Base-by-base conservation (phyloP, 345 rosid genomes). In the Salix koriyanagi region DNA sequence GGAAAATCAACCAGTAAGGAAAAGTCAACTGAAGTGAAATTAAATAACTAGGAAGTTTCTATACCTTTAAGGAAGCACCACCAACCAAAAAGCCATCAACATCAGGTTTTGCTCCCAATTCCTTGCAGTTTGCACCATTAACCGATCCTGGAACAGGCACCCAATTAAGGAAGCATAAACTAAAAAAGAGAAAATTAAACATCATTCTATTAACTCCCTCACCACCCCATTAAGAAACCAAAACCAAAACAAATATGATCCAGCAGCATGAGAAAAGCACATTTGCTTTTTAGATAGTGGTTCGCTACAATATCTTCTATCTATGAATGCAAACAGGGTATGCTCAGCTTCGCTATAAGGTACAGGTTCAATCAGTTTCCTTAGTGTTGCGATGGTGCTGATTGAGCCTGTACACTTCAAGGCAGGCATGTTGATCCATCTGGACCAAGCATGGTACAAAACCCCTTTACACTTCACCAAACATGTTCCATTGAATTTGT, bases 41-140 rank as follows among this genome's bases (percentile, higher is more conserved):
- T 3, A n/a, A 28, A 67, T 28, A 30, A 15, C 9, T 44, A 3
- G 72, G 32, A 32, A n/a, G 26, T 10, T 21, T 42, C 39, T 41
- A 28, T 82, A 92, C 94, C 94, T 92, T 92, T 25, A 92, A 87
- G 48, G 97, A 89, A 76, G 97, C 97, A 70, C 97, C 97, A 64
- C 97, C 97, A 48, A 92, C 97, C 85, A 92, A 87, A 87, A 92
- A 92, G 70, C 97, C 97, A 84, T 92, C 97, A 56, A 91, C 90
- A 86, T 92, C 94, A 18, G 91, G 83, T 65, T 91, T 88, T 25
- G 80, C 87, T 52, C 89, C 94, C 85, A 92, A 85, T 80, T 90
- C 97, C 85, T 90, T 92, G 90, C 92, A 86, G 88, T 91, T 92
- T 77, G 86, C 91, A 75, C 90, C 97, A 82, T 68, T 92, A 58